Percentiles rank a stretch among this genome's conserved stretches.
Conservation (phyloP, 2,329 filamentous ascomycete species). For the Phialemoniopsis sp. region DNA sequence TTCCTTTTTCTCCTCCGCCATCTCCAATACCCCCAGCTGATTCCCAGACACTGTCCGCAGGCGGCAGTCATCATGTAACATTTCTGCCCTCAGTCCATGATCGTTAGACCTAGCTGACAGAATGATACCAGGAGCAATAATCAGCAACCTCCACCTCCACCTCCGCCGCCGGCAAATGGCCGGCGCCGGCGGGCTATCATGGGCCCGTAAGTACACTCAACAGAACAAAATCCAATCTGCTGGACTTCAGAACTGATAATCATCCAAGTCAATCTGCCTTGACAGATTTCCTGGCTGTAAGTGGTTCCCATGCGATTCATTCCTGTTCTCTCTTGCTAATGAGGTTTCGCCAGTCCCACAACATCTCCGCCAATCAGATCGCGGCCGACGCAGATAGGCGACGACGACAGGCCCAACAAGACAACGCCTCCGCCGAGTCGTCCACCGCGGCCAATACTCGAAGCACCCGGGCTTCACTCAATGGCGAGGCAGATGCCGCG, state of each 20-base stretch:
- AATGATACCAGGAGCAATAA: background rate
- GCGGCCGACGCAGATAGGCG: constrained; percentile 20
- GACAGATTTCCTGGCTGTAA: constrained; percentile 48
- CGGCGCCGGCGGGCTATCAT: constrained; percentile 10
- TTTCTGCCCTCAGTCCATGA: too few relatives aligned
- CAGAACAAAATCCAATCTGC: too few relatives aligned
- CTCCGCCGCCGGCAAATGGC: background rate
- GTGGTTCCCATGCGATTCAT: constrained; percentile 7
- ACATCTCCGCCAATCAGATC: constrained; percentile 62
- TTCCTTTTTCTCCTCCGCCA: too few relatives aligned
- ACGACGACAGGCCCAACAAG: constrained; percentile 19
- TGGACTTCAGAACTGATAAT: too few relatives aligned
- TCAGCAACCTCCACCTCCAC: background rate
- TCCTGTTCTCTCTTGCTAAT: background rate
- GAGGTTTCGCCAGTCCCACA: constrained; percentile 53
- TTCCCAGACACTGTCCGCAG: too few relatives aligned
- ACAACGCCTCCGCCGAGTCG: too few relatives aligned
- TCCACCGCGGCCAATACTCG: constrained; percentile 17
- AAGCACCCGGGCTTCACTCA: constrained; percentile 15
- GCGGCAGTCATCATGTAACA: too few relatives aligned
- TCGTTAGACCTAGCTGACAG: too few relatives aligned
- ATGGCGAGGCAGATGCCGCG: constrained; percentile 14
- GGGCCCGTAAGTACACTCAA: constrained; percentile 25
- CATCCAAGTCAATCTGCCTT: constrained; percentile 40
- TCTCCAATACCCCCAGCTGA: too few relatives aligned